phyloP scores from a whole-genome alignment of 768 basidiomycete genomes.

The Thelephora ganbajun region DNA sequence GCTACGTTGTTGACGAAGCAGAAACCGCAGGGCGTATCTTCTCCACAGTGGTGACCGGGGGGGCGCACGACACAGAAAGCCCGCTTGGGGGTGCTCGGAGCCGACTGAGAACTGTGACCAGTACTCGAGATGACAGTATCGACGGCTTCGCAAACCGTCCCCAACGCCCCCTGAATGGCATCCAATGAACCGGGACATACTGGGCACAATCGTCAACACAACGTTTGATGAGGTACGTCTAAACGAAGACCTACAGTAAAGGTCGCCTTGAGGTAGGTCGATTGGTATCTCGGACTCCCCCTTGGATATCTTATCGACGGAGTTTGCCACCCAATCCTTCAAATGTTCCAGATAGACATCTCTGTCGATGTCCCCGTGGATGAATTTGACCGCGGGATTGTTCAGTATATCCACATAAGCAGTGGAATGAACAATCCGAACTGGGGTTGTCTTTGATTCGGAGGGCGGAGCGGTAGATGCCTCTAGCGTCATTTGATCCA shows the following conservation, averaged over 20 bases:
- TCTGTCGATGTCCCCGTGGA: constrained; percentile 57
- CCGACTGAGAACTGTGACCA: not conserved
- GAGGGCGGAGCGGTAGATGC: not conserved
- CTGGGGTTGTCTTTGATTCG: constrained; percentile 12
- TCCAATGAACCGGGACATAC: constrained; percentile 68
- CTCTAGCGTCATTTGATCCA: constrained; percentile 18
- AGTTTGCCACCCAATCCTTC: constrained; percentile 42
- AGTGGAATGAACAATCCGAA: constrained; percentile 38
- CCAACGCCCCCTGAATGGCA: constrained; percentile 72
- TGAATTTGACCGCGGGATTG: constrained; percentile 53
- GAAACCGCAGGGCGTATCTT: constrained; percentile 82
- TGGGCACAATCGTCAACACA: constrained; percentile 14
- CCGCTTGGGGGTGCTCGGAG: constrained; percentile 4
- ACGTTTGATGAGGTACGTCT: not conserved
- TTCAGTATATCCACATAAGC: constrained; percentile 41
- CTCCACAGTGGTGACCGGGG: constrained; percentile 91
- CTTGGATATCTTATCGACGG: constrained; percentile 41
- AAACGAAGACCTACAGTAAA: constrained; percentile 54
- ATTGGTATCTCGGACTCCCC: constrained; percentile 68
- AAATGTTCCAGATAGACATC: constrained; percentile 57
- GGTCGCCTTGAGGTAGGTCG: constrained; percentile 58
- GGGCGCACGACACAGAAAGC: constrained; percentile 83
- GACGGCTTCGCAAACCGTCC: constrained; percentile 80
- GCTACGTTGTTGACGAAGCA: constrained; percentile 94
- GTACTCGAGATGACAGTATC: constrained; percentile 39